Evolutionary conservation across 108 stramenopile species (phyloP).

Genomic region (Asterionellopsis glacialis): DNA sequence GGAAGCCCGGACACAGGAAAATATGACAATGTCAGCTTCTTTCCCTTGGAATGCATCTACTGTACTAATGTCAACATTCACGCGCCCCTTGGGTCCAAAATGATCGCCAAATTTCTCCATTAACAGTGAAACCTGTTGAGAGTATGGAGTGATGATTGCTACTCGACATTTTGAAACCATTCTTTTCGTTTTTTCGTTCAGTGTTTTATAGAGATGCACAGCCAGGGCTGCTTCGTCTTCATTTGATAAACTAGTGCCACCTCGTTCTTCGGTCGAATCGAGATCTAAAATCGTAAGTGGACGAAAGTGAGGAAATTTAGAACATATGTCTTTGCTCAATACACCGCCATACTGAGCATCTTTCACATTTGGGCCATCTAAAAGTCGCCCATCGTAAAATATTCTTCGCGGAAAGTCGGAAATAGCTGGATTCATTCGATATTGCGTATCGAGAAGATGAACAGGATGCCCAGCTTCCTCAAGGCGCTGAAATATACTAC

Average conservation of each 20-base stretch:
- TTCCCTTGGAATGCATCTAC: constrained; percentile 96
- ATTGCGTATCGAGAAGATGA: constrained; percentile 94
- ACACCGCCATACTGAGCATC: constrained; percentile 64
- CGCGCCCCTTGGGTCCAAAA: constrained; percentile 35
- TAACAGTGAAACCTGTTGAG: constrained; percentile 78
- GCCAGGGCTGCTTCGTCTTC: constrained; percentile 68
- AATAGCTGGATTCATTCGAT: constrained; percentile 93
- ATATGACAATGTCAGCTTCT: constrained; percentile 91
- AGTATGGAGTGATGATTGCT: constrained; percentile 90
- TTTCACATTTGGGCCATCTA: constrained; percentile 80
- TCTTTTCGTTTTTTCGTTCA: constrained; percentile 48
- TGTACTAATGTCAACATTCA: constrained; percentile 81
- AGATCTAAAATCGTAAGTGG: constrained; percentile 79
- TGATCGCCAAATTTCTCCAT: constrained; percentile 39
- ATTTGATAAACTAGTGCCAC: constrained; percentile 79
- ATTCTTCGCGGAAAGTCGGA: constrained; percentile 85
- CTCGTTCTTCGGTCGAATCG: constrained; percentile 80
- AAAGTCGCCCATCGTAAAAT: constrained; percentile 80
- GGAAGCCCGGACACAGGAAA: constrained; percentile 87
- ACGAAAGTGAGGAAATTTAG: constrained; percentile 38
- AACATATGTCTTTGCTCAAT: constrained; percentile 36
- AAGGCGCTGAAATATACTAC: constrained; percentile 94
- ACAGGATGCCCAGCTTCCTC: constrained; percentile 90
- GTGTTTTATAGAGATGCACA: constrained; percentile 54
- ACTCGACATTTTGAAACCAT: constrained; percentile 49